Conservation (phyloP, 1,284 basidiomycete genomes). For the Sutorius eximius region DNA sequence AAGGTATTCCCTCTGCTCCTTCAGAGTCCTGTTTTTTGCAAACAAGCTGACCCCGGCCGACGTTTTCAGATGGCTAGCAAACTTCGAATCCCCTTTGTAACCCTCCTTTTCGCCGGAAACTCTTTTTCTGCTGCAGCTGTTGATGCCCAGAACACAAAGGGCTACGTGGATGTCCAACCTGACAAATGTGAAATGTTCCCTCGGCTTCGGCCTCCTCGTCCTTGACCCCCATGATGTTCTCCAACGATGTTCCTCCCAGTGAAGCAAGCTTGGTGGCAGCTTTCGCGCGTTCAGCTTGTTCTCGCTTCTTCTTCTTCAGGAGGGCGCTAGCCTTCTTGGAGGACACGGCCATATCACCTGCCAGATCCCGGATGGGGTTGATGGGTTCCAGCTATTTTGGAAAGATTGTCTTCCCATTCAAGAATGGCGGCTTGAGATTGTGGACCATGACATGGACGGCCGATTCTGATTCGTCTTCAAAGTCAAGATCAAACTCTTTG, state of each 20-base stretch:
- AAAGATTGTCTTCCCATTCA: slow-evolving; percentile 94
- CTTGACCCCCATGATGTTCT: slow-evolving; percentile 97
- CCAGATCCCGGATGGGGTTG: slow-evolving; percentile 92
- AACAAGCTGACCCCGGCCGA: slow-evolving; percentile 81
- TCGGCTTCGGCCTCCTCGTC: slow-evolving; percentile 90
- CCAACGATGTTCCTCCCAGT: slow-evolving; percentile 88
- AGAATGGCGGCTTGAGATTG: slow-evolving; percentile 95
- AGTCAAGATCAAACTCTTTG: slow-evolving; percentile 83
- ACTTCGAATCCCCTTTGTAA: slow-evolving; percentile 95
- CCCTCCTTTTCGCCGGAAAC: slow-evolving; percentile 66
- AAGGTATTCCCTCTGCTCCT: slow-evolving; percentile 94
- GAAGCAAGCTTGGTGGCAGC: slow-evolving; percentile 94
- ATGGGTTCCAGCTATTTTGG: slow-evolving; percentile 97
- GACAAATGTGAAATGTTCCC: slow-evolving; percentile 55
- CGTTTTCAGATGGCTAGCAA: slow-evolving; percentile 87
- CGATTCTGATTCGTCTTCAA: slow-evolving; percentile 92
- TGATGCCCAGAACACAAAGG: slow-evolving; percentile 29
- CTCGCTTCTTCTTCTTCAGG: slow-evolving; percentile 93
- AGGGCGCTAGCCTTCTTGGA: slow-evolving; percentile 92
- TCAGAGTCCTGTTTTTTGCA: slow-evolving; percentile 80
- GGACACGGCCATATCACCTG: slow-evolving; percentile 94
- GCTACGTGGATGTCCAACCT: slow-evolving; percentile 78
- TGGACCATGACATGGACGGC: slow-evolving; percentile 97
- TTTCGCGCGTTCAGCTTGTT: slow-evolving; percentile 93
- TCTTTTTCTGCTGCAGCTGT: slow-evolving; percentile 64